Conservation (phyloP, 371 early-diverging fungal genomes). For the Cokeromyces recurvatus region DNA sequence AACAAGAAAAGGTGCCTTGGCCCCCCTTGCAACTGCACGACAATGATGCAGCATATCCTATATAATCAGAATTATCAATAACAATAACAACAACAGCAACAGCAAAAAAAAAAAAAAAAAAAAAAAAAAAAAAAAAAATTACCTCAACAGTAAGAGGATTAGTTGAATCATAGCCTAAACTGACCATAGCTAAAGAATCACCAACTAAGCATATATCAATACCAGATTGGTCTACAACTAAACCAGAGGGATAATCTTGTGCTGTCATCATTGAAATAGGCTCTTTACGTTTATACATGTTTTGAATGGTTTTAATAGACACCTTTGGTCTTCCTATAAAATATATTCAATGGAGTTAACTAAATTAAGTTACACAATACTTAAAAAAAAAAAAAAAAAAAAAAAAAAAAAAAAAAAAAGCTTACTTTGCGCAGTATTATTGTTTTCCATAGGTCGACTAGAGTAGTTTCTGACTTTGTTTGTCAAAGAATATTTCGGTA, state of each 20-base stretch:
- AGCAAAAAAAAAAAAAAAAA: too few species aligned
- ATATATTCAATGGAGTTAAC: too few species aligned
- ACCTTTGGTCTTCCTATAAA: slow-evolving; percentile 67
- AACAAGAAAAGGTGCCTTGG: slow-evolving; percentile 71
- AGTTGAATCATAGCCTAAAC: slow-evolving; percentile 85
- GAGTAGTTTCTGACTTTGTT: too few species aligned
- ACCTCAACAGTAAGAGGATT: slow-evolving; percentile 85
- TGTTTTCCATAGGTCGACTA: not conserved
- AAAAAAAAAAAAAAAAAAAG: not conserved
- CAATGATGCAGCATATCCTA: slow-evolving; percentile 96
- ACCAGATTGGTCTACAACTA: slow-evolving; percentile 76
- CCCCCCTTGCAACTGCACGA: slow-evolving; percentile 83
- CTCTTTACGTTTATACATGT: slow-evolving; percentile 63
- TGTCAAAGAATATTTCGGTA: too few species aligned
- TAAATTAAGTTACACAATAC: too few species aligned
- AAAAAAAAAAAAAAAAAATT: too few species aligned
- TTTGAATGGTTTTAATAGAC: slow-evolving; percentile 73
- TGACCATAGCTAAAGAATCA: slow-evolving; percentile 95
- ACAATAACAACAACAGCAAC: too few species aligned
- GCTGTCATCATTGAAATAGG: slow-evolving; percentile 87
- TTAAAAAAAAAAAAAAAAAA: too few species aligned
- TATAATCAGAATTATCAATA: not conserved
- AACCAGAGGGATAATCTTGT: slow-evolving; percentile 86
- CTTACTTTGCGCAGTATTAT: not conserved
- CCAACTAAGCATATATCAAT: slow-evolving; percentile 91